These are phyloP conservation scores for Tuber calosporum DNA, from an alignment of 495 filamentous ascomycete species.

Conservation along the genomic window DNA sequence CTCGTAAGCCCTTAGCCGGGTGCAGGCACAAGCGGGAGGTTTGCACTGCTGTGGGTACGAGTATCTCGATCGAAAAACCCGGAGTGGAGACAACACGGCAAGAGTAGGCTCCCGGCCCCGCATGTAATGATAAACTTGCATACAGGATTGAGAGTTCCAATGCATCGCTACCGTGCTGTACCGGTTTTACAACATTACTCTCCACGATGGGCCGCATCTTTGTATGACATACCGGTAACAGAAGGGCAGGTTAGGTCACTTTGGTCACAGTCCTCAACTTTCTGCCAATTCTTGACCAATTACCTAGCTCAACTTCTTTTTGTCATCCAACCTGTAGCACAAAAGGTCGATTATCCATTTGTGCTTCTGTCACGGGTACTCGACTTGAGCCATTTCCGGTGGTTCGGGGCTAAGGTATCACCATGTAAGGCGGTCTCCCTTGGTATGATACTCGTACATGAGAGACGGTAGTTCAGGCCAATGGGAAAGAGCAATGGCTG, in stretches of 20 bases:
- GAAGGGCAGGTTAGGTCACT: background rate
- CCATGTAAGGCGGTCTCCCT: background rate
- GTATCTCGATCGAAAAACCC: background rate
- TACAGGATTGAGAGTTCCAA: background rate
- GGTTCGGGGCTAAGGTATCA: background rate
- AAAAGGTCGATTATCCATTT: background rate
- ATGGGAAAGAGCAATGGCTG: background rate
- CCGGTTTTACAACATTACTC: background rate
- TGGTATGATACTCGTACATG: too few species aligned
- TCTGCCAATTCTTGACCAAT: background rate
- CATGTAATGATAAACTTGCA: background rate
- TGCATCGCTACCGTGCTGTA: background rate
- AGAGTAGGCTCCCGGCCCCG: background rate
- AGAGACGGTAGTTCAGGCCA: background rate
- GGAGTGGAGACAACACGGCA: background rate
- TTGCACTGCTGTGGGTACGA: background rate
- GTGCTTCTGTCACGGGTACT: background rate
- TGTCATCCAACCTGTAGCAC: background rate
- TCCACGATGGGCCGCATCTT: background rate
- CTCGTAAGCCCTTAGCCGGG: background rate
- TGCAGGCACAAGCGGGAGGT: background rate
- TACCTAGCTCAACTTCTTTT: background rate
- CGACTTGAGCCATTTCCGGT: background rate
- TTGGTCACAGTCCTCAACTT: background rate
- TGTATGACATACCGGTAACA: background rate